Base-by-base conservation (phyloP, 192 early-diverging fungal genomes). In the Pilobolus umbonatus region DNA sequence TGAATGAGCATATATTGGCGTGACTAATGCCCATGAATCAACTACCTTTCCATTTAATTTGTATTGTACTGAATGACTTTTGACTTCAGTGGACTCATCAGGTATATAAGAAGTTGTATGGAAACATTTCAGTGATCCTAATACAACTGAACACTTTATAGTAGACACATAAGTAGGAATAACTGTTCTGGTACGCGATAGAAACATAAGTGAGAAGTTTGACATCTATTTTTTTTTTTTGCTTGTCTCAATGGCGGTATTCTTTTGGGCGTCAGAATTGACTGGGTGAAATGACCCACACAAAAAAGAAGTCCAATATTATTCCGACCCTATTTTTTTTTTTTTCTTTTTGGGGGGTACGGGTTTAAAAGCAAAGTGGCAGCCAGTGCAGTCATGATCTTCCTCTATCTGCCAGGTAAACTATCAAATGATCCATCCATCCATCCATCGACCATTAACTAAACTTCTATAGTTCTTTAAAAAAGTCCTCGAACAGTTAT, bases 401-500 rank as follows among this genome's bases (percentile, higher is more conserved):
- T 54, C 14, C 52, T 54, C 52, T 38, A 54, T 32, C 52, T 34
- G 34, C 52, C 52, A 54, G 35, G 52, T 32, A 45, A 58, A 55
- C n/a, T 38, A 19, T 34, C 31, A 24, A 24, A 44, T 4, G 15
- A 60, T 61, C 35, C 15, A 44, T 44, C 55, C 39, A 61, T 53
- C 60, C 60, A 61, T 61, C 49, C 49, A 51, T 61, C 48, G 12
- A 42, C 25, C 31, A 28, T n/a, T 32, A 19, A 57, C 34, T 30
- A 11, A 52, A 43, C 39, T 8, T 9, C 25, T 51, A 31, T 31
- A 39, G 45, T 39, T 51, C 26, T 56, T 51, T 52, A 38, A 34
- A 75, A 75, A 85, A 79, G 67, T 76, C 83, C 83, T 85, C 77
- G 80, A 85, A 85, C 83, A 80, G 67, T 50, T 30, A 52, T 17